phyloP scores from a whole-genome alignment of 2,329 filamentous ascomycete genomes.

The Paecilomyces formosus region DNA sequence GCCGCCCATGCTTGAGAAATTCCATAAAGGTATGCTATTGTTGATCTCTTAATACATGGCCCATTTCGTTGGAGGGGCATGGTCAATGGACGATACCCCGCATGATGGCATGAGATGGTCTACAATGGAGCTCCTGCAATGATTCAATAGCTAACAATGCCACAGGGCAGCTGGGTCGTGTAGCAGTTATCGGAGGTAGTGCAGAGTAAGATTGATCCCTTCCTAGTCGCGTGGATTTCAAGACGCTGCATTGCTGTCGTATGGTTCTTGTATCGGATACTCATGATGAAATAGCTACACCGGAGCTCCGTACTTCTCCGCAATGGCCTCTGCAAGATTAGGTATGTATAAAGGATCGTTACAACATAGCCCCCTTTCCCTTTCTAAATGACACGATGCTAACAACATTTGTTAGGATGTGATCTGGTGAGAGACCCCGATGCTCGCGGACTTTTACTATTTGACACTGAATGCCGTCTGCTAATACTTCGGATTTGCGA shows the following conservation, averaged over 20 bases:
- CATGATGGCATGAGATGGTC: background rate
- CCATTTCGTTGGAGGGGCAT: background rate
- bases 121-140: background rate
- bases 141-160: background rate
- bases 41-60: background rate
- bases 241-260: background rate
- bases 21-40: constrained; percentile 75
- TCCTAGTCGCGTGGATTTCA: background rate
- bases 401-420: constrained; percentile 37
- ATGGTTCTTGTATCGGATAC: background rate
- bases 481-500: constrained; percentile 10
- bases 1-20: constrained; percentile 88
- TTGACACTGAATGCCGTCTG: background rate
- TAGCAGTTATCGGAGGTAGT: constrained; percentile 90
- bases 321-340: constrained; percentile 86
- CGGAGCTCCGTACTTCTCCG: constrained; percentile 94
- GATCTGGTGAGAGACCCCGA: constrained; percentile 61
- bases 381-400: background rate
- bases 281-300: constrained; percentile 56
- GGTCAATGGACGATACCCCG: background rate
- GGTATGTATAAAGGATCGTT: constrained; percentile 41
- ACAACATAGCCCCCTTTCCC: too few relatives aligned
- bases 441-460: background rate
- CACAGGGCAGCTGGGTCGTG: constrained; percentile 78
- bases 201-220: constrained; percentile 53